Base-by-base conservation (phyloP, 352 stramenopile species). In the Globisporangium paddicum region DNA sequence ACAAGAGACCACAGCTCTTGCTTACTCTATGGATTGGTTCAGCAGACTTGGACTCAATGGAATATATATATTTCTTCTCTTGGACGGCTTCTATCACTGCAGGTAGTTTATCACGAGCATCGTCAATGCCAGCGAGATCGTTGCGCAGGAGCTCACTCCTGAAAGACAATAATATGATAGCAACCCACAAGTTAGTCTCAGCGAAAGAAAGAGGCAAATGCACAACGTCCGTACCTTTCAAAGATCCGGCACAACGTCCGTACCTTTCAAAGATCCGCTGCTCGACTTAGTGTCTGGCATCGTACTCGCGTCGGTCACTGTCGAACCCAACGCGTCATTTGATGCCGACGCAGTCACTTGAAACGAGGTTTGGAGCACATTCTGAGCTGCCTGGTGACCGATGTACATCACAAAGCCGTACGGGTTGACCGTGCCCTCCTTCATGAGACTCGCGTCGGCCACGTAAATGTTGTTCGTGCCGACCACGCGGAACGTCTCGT, bases 371-470 rank as follows among this genome's bases (percentile, higher is more conserved):
- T 66, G 38, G 0, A 75, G 62, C n/a, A 78, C 67, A 10, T 78
- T 75, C 41, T 68, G 63, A 14, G 68, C 64, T 10, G 69, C 67
- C 50, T 80, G 72, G 34, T 63, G 40, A 14, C 66, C 66, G 37
- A 69, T 61, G 40, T 73, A 67, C 66, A 73, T 73, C 23, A 73
- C 56, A 49, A 73, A 73, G 21, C 62, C 66, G 38, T 68, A 71
- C 38, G 66, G 66, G 47, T 73, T 73, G 18, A 71, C 63, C 0
- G 66, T 73, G 23, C 66, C 66, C 30, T 65, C 49, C 53, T 71
- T 71, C 66, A 73, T 69, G 32, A 73, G 42, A 26, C 58, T 68
- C n/a, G 62, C 63, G 30, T 73, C 66, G 16, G 50, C 62, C 16
- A 73, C 58, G 28, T 64, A 73, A 13, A 71, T 62, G 40, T 73